Conservation (phyloP, 495 filamentous ascomycete genomes). For the Corynascus novoguineensis region DNA sequence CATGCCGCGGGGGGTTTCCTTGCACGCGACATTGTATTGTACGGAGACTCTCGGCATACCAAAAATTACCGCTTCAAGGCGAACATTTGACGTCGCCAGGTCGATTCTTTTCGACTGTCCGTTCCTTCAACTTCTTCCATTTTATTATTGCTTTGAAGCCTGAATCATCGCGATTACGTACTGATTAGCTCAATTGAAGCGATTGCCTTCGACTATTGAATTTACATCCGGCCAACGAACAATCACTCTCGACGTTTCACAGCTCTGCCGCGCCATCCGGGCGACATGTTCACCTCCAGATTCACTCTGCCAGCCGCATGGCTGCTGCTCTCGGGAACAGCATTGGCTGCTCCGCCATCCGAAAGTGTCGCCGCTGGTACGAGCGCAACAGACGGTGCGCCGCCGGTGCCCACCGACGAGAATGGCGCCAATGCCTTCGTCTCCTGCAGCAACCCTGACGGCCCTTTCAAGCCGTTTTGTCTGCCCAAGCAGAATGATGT, state of each 20-base stretch:
- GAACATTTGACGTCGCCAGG: constrained; percentile 1
- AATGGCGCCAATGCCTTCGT: constrained; percentile 31
- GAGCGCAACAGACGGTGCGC: constrained; percentile 22
- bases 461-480: constrained; percentile 38
- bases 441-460: constrained; percentile 36
- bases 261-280: constrained; percentile 1
- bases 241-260: not conserved
- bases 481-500: constrained; percentile 28
- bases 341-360: constrained; percentile 4
- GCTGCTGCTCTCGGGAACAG: constrained; percentile 19
- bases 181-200: constrained; percentile 9
- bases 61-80: constrained; percentile 10
- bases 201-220: not conserved
- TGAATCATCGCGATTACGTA: not conserved
- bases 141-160: not conserved
- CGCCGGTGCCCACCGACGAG: constrained; percentile 26
- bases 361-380: constrained; percentile 17
- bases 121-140: constrained; percentile 4
- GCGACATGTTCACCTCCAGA: constrained; percentile 8
- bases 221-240: not conserved
- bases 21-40: not conserved
- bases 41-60: not conserved
- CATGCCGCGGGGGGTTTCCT: constrained; percentile 1
- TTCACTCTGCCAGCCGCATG: constrained; percentile 16
- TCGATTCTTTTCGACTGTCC: not conserved